Percentiles rank a stretch among this genome's conserved stretches.
phyloP scores from a whole-genome alignment of 2,329 filamentous ascomycete species.

The Cladophialophora bantiana region DNA sequence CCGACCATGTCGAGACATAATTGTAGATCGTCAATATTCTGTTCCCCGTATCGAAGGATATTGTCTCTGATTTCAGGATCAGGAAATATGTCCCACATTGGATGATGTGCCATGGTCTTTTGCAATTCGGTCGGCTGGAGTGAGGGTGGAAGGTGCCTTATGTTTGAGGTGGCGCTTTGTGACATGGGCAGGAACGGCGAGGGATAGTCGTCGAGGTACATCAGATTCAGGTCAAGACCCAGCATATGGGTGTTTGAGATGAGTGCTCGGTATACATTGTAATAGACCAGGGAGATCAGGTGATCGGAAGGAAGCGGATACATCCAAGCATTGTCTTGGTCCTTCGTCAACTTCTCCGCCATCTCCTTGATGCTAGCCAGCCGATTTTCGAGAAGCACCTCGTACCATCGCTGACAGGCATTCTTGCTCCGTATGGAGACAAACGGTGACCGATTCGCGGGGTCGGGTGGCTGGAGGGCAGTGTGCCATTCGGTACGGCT shows the following conservation, averaged over 20 bases:
- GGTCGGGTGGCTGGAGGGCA: neutral
- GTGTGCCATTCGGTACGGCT: conserved; percentile 21
- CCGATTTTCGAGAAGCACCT: conserved; percentile 24
- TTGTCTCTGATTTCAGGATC: conserved; percentile 52
- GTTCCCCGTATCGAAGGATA: conserved; percentile 43
- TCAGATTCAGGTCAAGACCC: conserved; percentile 39
- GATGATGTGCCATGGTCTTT: conserved; percentile 49
- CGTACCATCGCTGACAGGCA: conserved; percentile 28
- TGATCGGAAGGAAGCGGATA: conserved; percentile 43
- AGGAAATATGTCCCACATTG: conserved; percentile 49
- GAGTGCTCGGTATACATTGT: conserved; percentile 48
- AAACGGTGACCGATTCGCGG: conserved; percentile 17
- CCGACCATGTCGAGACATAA: conserved; percentile 51
- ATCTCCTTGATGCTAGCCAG: conserved; percentile 22
- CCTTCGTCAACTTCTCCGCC: conserved; percentile 11
- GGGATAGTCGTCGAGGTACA: conserved; percentile 37
- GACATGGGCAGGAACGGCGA: conserved; percentile 37
- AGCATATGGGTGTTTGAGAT: conserved; percentile 43
- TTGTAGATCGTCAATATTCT: conserved; percentile 46
- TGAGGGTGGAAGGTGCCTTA: conserved; percentile 39
- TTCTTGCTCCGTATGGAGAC: conserved; percentile 29
- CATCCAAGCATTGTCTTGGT: conserved; percentile 23
- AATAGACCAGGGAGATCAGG: conserved; percentile 45
- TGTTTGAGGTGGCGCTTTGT: conserved; percentile 28
- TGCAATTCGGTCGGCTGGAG: conserved; percentile 52